Evolutionary conservation across 2,329 filamentous ascomycete genomes (phyloP).

Genomic region (Talaromyces sp.): DNA sequence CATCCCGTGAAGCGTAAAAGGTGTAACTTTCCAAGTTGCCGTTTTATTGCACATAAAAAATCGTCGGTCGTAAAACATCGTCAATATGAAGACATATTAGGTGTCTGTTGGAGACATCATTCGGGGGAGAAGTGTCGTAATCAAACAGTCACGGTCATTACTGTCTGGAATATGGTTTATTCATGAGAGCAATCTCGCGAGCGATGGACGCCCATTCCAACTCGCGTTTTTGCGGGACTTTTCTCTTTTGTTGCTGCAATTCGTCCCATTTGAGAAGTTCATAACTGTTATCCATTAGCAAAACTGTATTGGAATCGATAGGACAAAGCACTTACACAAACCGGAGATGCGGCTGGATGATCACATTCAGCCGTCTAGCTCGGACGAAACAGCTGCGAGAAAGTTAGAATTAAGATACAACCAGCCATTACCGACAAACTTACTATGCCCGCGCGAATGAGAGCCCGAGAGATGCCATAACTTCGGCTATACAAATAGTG

Average conservation of each 20-base stretch:
- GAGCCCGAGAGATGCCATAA: constrained; percentile 76
- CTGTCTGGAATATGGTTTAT: constrained; percentile 79
- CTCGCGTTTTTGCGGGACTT: constrained; percentile 61
- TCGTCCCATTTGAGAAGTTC: constrained; percentile 97
- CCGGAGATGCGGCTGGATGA: constrained; percentile 92
- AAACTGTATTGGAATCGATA: neutral
- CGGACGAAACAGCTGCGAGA: constrained; percentile 73
- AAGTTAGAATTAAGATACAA: neutral
- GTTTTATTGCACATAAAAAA: neutral
- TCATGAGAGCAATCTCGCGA: constrained; percentile 91
- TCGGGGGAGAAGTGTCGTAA: neutral
- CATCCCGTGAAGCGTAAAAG: neutral
- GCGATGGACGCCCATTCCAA: constrained; percentile 87
- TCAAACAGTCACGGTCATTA: constrained; percentile 9
- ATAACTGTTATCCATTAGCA: constrained; percentile 43
- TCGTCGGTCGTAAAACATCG: neutral
- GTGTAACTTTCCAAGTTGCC: neutral
- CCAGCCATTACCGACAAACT: constrained; percentile 24
- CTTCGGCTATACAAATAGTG: constrained; percentile 97
- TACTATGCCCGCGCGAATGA: constrained; percentile 87
- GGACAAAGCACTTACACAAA: constrained; percentile 60
- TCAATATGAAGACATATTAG: neutral
- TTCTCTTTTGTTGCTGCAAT: constrained; percentile 57
- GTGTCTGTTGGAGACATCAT: neutral
- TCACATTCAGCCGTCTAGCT: constrained; percentile 87